Conservation (phyloP, 192 early-diverging fungal genomes). For the Coemansia biformis region DNA sequence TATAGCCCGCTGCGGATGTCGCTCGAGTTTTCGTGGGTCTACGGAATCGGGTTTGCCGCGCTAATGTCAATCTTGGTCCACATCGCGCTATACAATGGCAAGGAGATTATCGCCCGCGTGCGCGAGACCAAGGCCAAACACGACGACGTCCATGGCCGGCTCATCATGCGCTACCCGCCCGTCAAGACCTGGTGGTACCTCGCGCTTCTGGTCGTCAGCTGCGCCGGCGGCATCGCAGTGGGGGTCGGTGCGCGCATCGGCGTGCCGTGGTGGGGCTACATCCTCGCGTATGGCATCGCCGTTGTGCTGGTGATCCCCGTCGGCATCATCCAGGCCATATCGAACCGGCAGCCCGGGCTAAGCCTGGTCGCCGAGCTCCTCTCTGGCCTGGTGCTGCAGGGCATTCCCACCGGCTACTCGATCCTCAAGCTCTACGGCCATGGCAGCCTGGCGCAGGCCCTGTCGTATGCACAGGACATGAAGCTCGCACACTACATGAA, state of each 20-base stretch:
- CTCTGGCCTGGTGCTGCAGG: constrained; percentile 73
- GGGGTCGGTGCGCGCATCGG: constrained; percentile 61
- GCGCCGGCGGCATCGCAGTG: constrained; percentile 49
- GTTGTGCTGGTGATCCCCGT: constrained; percentile 69
- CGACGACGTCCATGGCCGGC: constrained; percentile 67
- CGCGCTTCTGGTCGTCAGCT: constrained; percentile 52
- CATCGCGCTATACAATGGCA: constrained; percentile 61
- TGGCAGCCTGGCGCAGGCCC: constrained; percentile 67
- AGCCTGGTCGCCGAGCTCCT: constrained; percentile 81
- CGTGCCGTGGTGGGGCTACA: constrained; percentile 76
- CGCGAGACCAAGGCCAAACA: constrained; percentile 56
- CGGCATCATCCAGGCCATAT: constrained; percentile 75
- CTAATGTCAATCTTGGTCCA: constrained; percentile 68
- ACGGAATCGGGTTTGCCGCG: constrained; percentile 64
- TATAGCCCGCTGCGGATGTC: constrained; percentile 68
- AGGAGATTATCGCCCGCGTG: constrained; percentile 61
- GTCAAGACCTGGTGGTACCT: constrained; percentile 76
- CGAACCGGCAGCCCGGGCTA: constrained; percentile 69
- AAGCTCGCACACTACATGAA: constrained; percentile 81
- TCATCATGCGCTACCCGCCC: constrained; percentile 68
- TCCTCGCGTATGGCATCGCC: constrained; percentile 60
- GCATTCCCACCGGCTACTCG: constrained; percentile 72
- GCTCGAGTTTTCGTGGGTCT: constrained; percentile 63
- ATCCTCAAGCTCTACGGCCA: constrained; percentile 82
- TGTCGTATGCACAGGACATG: constrained; percentile 65